Evolutionary conservation across 1,139 yeast species (phyloP).

Genomic region (Candida gigantensis): DNA sequence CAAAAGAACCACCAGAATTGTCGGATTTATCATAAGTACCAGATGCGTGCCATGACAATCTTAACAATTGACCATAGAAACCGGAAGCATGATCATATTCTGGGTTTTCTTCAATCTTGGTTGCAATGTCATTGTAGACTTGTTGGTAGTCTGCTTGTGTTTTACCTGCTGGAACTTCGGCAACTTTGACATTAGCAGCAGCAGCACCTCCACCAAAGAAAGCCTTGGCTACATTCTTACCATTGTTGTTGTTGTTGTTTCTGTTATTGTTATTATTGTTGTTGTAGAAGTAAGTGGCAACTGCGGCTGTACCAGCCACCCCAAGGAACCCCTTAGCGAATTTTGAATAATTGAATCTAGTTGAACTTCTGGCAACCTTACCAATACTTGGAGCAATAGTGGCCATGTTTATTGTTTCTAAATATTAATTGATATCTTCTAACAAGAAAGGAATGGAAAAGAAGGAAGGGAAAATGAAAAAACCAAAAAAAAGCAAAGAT

Average conservation of each 20-base stretch:
- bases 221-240: conserved; percentile 15
- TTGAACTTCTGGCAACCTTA: conserved; percentile 4
- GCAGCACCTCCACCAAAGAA: conserved; percentile 25
- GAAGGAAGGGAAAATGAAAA: neutral
- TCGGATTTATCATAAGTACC: conserved; percentile 67
- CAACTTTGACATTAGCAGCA: conserved; percentile 22
- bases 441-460: neutral
- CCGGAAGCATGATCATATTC: conserved; percentile 76
- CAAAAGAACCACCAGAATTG: conserved; percentile 74
- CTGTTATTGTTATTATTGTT: conserved; percentile 15
- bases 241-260: conserved; percentile 12
- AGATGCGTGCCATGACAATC: conserved; percentile 77
- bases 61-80: conserved; percentile 59
- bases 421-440: neutral
- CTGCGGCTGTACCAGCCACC: conserved; percentile 24
- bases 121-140: conserved; percentile 79
- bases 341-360: conserved; percentile 6
- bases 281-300: conserved; percentile 20
- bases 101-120: conserved; percentile 70
- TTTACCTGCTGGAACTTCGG: conserved; percentile 29
- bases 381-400: conserved; percentile 14
- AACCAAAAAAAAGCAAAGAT: neutral
- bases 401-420: conserved; percentile 15
- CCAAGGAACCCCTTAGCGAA: conserved; percentile 16
- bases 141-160: conserved; percentile 63